phyloP scores from a whole-genome alignment of 805 yeast genomes.

The Myxozyma sirexii region DNA sequence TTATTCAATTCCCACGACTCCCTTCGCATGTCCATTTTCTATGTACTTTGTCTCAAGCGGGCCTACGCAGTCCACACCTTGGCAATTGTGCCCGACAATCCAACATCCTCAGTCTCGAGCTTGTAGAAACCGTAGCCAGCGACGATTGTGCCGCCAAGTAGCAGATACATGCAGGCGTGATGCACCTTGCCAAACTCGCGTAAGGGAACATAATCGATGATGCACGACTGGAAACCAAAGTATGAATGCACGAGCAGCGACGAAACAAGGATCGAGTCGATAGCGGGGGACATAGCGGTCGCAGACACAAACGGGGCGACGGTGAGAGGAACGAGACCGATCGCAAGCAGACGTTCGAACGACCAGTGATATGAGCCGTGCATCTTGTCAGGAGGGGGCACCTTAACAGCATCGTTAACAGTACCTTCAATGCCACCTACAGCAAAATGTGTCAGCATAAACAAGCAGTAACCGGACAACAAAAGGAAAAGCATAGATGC shows the following conservation, averaged over 20 bases:
- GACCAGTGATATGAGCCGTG: conserved; percentile 95
- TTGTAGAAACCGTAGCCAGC: conserved; percentile 80
- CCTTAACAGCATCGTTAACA: conserved; percentile 81
- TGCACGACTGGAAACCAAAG: conserved; percentile 87
- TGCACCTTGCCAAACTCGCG: conserved; percentile 83
- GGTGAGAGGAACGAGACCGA: conserved; percentile 74
- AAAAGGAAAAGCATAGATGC: neutral
- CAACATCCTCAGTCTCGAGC: conserved; percentile 73
- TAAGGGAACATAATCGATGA: conserved; percentile 86
- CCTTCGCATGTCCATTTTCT: neutral
- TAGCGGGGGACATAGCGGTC: conserved; percentile 61
- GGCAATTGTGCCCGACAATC: conserved; percentile 66
- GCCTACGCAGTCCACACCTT: conserved; percentile 61
- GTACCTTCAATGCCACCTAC: conserved; percentile 92
- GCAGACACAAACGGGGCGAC: conserved; percentile 79
- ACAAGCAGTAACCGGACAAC: neutral
- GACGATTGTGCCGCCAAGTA: conserved; percentile 70
- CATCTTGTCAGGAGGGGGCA: conserved; percentile 62
- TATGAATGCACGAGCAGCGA: conserved; percentile 75
- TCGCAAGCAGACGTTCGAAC: conserved; percentile 73
- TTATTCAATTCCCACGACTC: conserved; percentile 4
- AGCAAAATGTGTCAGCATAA: conserved; percentile 42
- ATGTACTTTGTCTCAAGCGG: neutral
- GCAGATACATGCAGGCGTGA: conserved; percentile 64
- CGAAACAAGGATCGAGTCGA: conserved; percentile 72